Percentiles rank a stretch among this genome's conserved stretches.
phyloP scores from a whole-genome alignment of 73 alveolate genomes.

The Tetrahymena elliotti region DNA sequence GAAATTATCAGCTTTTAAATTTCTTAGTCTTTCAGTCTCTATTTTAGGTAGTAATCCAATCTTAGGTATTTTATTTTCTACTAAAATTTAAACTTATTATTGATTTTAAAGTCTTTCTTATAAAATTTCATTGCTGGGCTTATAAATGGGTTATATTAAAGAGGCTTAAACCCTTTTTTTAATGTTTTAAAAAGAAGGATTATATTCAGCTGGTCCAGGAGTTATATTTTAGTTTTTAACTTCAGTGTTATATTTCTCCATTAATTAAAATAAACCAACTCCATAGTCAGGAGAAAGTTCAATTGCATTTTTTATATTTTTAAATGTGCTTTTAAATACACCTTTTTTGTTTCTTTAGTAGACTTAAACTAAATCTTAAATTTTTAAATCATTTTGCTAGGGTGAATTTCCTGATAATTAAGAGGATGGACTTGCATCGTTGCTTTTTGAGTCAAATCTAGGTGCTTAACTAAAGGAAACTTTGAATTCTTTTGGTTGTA shows the following conservation, averaged over 20 bases:
- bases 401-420: background rate
- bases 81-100: background rate
- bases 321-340: background rate
- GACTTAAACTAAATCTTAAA: background rate
- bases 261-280: background rate
- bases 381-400: background rate
- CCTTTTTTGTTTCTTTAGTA: background rate
- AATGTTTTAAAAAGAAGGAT: background rate
- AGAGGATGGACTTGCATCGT: background rate
- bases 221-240: background rate
- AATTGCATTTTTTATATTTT: background rate
- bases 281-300: background rate
- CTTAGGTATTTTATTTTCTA: background rate
- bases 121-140: background rate
- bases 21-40: background rate
- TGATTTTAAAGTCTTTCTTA: background rate
- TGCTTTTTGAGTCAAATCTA: background rate
- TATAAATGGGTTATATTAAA: background rate
- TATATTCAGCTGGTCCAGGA: background rate
- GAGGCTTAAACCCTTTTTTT: background rate
- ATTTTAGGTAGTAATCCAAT: background rate
- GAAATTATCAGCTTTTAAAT: background rate
- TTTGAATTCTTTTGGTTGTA: background rate
- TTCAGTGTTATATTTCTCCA: background rate
- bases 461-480: background rate